phyloP scores from a whole-genome alignment of 225 moss, liverwort and hornwort genomes.

The Sphagnum contortum region DNA sequence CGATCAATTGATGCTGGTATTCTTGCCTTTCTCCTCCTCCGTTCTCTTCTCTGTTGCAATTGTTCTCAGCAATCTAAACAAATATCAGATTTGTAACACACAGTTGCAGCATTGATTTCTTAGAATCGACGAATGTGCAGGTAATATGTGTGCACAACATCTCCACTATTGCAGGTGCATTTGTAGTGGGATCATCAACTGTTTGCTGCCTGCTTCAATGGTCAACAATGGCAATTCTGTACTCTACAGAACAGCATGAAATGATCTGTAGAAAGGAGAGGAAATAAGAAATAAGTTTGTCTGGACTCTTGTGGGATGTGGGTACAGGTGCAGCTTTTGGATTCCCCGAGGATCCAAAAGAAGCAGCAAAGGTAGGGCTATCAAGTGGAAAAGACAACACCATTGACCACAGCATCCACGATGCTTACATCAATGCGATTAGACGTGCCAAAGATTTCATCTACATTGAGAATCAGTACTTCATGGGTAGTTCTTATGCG shows the following conservation, averaged over 20 bases:
- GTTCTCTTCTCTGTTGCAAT: too few relatives aligned
- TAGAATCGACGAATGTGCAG: too few relatives aligned
- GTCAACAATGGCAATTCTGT: not conserved
- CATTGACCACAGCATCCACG: slow-evolving; percentile 80
- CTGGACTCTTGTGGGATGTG: not conserved
- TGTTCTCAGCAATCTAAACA: too few relatives aligned
- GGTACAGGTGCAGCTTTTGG: slow-evolving; percentile 46
- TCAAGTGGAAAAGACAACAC: slow-evolving; percentile 64
- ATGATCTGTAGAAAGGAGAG: not conserved
- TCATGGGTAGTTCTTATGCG: slow-evolving; percentile 60
- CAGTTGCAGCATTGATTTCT: too few relatives aligned
- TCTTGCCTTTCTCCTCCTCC: too few relatives aligned
- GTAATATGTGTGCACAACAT: too few relatives aligned
- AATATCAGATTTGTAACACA: too few relatives aligned
- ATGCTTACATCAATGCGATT: slow-evolving; percentile 84
- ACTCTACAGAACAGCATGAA: not conserved
- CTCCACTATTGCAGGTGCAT: too few relatives aligned
- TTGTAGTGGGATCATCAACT: not conserved
- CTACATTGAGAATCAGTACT: slow-evolving; percentile 94
- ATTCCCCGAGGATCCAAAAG: slow-evolving; percentile 55
- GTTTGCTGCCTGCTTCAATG: not conserved
- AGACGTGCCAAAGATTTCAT: slow-evolving; percentile 71
- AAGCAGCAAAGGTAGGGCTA: slow-evolving; percentile 50
- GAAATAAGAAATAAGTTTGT: not conserved
- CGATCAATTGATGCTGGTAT: slow-evolving; percentile 80